Evolutionary conservation across 495 filamentous ascomycete species (phyloP).

Genomic region (Jackrogersella minutella): DNA sequence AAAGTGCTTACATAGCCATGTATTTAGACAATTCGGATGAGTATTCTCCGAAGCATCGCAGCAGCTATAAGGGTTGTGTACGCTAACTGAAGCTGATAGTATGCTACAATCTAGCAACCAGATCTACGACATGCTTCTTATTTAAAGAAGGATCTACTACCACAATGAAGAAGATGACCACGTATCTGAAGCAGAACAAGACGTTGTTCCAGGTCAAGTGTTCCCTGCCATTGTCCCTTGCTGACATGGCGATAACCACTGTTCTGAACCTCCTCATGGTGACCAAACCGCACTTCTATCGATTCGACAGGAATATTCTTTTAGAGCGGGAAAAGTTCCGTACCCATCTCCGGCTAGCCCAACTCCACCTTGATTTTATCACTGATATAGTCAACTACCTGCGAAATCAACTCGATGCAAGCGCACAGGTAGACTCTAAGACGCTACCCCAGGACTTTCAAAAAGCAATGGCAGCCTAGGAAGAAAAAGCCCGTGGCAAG

Average conservation of each 20-base stretch:
- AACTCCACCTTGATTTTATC: neutral
- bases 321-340: neutral
- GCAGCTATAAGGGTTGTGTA: neutral
- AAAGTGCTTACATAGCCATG: neutral
- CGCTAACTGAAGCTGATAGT: conserved; percentile 1
- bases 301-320: neutral
- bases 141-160: neutral
- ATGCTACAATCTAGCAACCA: conserved; percentile 7
- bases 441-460: neutral
- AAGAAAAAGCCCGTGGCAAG: no score
- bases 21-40: neutral
- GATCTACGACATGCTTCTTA: conserved; percentile 10
- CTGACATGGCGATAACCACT: neutral
- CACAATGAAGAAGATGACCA: neutral
- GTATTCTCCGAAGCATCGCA: neutral
- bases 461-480: neutral
- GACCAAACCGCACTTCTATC: no score
- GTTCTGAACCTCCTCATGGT: no score
- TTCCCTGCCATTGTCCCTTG: conserved; percentile 2
- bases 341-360: neutral
- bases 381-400: neutral
- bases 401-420: neutral
- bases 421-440: neutral
- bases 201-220: conserved; percentile 2
- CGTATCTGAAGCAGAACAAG: conserved; percentile 1